phyloP scores from a whole-genome alignment of 805 yeast genomes.

The Saturnispora zaruensis region DNA sequence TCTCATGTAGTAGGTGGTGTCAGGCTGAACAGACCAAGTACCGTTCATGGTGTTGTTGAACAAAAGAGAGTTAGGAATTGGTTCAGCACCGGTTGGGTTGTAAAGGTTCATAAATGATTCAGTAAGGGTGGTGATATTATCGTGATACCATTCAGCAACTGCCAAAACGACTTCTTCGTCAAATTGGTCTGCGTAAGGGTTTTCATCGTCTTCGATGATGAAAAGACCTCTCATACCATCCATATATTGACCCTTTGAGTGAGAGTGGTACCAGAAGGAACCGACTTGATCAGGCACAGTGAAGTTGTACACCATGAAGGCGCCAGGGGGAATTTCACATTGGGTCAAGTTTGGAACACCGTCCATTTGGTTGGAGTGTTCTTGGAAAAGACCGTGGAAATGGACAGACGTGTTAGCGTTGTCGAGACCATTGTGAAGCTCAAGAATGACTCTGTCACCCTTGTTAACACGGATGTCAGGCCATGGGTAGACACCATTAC shows the following conservation, averaged over 20 bases:
- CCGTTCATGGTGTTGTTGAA: slow-evolving; percentile 74
- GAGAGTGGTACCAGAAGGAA: slow-evolving; percentile 97
- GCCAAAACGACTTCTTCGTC: slow-evolving; percentile 71
- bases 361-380: slow-evolving; percentile 71
- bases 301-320: slow-evolving; percentile 70
- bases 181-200: slow-evolving; percentile 57
- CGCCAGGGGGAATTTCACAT: slow-evolving; percentile 84
- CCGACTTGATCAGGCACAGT: slow-evolving; percentile 80
- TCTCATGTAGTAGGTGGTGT: slow-evolving; percentile 75
- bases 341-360: slow-evolving; percentile 86
- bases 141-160: slow-evolving; percentile 86
- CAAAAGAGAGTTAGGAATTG: slow-evolving; percentile 76
- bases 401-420: slow-evolving; percentile 72
- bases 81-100: slow-evolving; percentile 98
- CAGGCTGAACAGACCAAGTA: slow-evolving; percentile 75
- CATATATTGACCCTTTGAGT: slow-evolving; percentile 80
- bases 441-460: slow-evolving; percentile 70
- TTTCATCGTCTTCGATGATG: slow-evolving; percentile 52
- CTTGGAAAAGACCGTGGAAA: slow-evolving; percentile 89
- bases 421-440: slow-evolving; percentile 66
- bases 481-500: slow-evolving; percentile 65
- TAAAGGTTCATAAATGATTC: slow-evolving; percentile 53
- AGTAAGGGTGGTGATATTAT: slow-evolving; percentile 41
- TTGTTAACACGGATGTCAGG: slow-evolving; percentile 70
- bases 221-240: slow-evolving; percentile 85